phyloP scores from a whole-genome alignment of 495 filamentous ascomycete genomes.

The Trichocladium antarcticum region DNA sequence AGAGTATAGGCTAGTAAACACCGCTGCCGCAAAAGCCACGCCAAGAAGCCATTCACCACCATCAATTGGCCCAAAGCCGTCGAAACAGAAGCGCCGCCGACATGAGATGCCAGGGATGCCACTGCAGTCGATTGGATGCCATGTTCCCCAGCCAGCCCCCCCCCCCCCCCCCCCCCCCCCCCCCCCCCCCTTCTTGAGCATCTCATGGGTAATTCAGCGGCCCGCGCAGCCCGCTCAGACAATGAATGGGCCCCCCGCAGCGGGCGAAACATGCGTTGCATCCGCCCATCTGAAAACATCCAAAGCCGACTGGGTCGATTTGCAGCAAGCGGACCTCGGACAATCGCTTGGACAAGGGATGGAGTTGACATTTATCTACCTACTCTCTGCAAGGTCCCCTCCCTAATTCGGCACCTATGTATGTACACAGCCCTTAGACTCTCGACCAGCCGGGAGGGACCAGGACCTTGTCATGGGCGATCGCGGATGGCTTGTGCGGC shows the following conservation, averaged over 20 bases:
- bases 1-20: too few relatives aligned
- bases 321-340: not conserved
- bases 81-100: slow-evolving; percentile 4
- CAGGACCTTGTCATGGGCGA: not conserved
- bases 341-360: too few relatives aligned
- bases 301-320: not conserved
- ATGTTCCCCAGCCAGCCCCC: too few relatives aligned
- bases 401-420: too few relatives aligned
- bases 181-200: too few relatives aligned
- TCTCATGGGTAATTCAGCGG: not conserved
- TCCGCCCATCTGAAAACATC: not conserved
- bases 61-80: slow-evolving; percentile 2
- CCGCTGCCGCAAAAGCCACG: not conserved
- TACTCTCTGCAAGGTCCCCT: too few relatives aligned
- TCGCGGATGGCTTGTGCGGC: slow-evolving; percentile 8
- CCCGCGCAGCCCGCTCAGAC: too few relatives aligned
- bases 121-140: too few relatives aligned
- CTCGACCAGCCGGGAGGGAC: too few relatives aligned
- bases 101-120: not conserved
- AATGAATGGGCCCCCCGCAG: not conserved
- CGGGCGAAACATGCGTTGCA: not conserved
- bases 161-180: too few relatives aligned
- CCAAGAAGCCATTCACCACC: not conserved
- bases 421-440: too few relatives aligned
- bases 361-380: too few relatives aligned